These are phyloP conservation scores for Dryas integrifolia DNA, from an alignment of 331 rosid species.

Conservation along the genomic window DNA sequence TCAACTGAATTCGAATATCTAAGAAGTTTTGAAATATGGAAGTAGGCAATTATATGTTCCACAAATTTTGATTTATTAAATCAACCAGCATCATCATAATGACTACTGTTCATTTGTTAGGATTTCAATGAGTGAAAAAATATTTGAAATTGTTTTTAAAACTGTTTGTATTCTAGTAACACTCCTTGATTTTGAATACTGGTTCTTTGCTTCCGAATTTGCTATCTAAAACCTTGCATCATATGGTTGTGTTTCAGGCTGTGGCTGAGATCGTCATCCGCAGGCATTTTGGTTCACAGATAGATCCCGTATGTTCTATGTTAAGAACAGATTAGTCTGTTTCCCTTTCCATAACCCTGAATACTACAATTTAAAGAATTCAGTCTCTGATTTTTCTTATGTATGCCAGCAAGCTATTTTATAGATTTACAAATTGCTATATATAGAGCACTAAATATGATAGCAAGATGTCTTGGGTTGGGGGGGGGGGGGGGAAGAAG, in stretches of 20 bases:
- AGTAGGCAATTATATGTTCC: too few relatives aligned
- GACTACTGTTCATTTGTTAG: neutral
- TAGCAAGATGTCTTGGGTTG: too few relatives aligned
- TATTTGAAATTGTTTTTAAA: neutral
- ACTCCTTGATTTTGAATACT: neutral
- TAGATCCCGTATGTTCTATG: constrained; percentile 61
- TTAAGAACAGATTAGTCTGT: neutral
- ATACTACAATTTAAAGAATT: neutral
- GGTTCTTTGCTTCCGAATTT: constrained; percentile 1
- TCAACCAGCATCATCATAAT: neutral
- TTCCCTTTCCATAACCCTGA: neutral
- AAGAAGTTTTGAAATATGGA: neutral
- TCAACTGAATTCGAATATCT: neutral
- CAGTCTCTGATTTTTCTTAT: neutral
- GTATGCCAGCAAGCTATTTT: neutral
- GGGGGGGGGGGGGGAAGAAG: too few relatives aligned
- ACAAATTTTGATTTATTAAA: neutral
- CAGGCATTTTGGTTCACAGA: constrained; percentile 52
- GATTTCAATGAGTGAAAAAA: neutral
- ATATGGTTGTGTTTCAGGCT: constrained; percentile 54
- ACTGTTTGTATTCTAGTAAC: neutral
- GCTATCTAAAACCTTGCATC: constrained; percentile 1
- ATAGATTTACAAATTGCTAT: too few relatives aligned
- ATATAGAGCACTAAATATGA: too few relatives aligned
- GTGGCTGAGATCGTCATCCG: constrained; percentile 56